Evolutionary conservation across 169 alveolate species (phyloP), one percentile per base, ranked within the genome.

Genomic region (Perkinsus olseni): DNA sequence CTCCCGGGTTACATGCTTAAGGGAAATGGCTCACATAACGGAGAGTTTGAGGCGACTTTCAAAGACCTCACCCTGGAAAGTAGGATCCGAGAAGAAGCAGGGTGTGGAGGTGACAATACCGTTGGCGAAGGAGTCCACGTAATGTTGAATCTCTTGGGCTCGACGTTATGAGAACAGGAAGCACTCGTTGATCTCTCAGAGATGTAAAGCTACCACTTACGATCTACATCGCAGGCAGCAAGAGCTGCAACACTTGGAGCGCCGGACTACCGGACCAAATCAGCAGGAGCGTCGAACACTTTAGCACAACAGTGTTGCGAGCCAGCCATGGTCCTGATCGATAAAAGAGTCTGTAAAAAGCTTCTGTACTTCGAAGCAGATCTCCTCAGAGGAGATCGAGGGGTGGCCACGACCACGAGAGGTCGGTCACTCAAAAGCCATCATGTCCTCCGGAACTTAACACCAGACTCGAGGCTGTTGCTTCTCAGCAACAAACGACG

Each of bases 51-150:
- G n/a, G n/a, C n/a, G n/a, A n/a, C n/a, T n/a, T n/a, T n/a, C n/a
- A n/a, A n/a, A n/a, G n/a, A n/a, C 40, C 24, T 31, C 21, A 74
- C 21, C 91, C 10, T 38, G 31, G 6, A 40, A 36, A 21, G 31
- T 37, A 20, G 91, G 92, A n/a, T n/a, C n/a, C n/a, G 37, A 92
- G 74, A 74, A 92, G 37, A 92, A 92, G 92, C 74, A 92, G 45
- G 74, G 91, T 92, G 90, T 92, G 74, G 74, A 92, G 6, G 94
- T 74, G 45, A 92, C 82, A 21, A 92, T 92, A 1, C 94, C 37
- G 40, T 92, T 92, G 37, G 94, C 94, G 45, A 92, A 92, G 50
- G 74, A 50, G 38, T 92, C 94, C 38, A 74, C 21, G 82, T 92
- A 92, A n/a, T n/a, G n/a, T n/a, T n/a, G 91, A 92, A 92, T 40